phyloP scores from a whole-genome alignment of 2,329 filamentous ascomycete species.

The Blastomyces parvus region DNA sequence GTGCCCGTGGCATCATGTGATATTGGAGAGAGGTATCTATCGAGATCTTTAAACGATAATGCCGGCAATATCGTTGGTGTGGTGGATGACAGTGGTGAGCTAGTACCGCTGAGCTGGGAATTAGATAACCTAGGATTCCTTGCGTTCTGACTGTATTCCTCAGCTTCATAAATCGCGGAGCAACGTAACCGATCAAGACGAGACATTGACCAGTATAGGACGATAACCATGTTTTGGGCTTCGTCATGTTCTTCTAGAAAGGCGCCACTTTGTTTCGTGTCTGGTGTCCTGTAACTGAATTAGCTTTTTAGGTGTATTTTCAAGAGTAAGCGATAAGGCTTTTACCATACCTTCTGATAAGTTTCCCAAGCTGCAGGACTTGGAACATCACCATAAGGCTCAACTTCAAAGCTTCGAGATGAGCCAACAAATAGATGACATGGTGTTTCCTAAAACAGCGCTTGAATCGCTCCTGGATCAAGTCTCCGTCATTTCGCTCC shows the following conservation, averaged over 20 bases:
- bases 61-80: constrained; percentile 22
- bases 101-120: constrained; percentile 10
- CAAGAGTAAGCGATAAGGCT: neutral
- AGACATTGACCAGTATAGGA: constrained; percentile 34
- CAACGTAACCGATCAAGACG: constrained; percentile 31
- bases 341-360: constrained; percentile 20
- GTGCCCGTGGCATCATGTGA: constrained; percentile 31
- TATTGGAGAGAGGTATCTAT: constrained; percentile 26
- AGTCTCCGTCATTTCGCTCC: constrained; percentile 22
- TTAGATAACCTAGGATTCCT: constrained; percentile 16
- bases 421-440: constrained; percentile 34
- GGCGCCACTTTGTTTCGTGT: constrained; percentile 21
- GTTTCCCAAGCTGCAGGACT: constrained; percentile 30
- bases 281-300: constrained; percentile 13
- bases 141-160: constrained; percentile 19
- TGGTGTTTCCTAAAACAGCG: constrained; percentile 36
- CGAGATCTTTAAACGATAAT: constrained; percentile 27
- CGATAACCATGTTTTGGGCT: constrained; percentile 36
- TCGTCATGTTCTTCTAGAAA: constrained; percentile 35
- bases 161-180: constrained; percentile 28
- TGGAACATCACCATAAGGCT: constrained; percentile 33
- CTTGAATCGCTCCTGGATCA: constrained; percentile 30
- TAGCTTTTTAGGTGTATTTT: neutral
- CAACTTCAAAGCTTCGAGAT: constrained; percentile 34
- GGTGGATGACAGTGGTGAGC: constrained; percentile 14